Base-by-base conservation (phyloP, 2,329 filamentous ascomycete species). In the Colletotrichum sp. region DNA sequence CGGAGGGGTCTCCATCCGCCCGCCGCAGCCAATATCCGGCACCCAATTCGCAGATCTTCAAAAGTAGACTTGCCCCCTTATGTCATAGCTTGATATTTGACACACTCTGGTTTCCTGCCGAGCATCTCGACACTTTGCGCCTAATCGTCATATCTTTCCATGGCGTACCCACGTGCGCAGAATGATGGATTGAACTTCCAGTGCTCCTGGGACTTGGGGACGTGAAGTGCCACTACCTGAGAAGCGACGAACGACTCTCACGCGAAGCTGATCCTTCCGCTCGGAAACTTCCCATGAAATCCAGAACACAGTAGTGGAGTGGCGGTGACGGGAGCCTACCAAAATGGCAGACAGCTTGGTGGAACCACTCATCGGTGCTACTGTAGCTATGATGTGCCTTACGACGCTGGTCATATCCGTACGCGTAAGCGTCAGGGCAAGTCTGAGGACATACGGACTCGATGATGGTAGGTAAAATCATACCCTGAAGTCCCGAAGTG, bases 381-480 rank as follows among this genome's bases (percentile, higher is more conserved):
- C 72, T 2, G 44, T 61, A 25, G 52, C 67, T 29, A 75, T 75
- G 72, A 75, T 75, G 32, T 75, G 72, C n/a, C 16, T 71, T 49
- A 75, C 72, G 6, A 75, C 72, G 8, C 32, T 75, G n/a, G 72
- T 32, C 16, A 52, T 75, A 8, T 75, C 68, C 13, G 34, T 66
- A 49, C 72, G 72, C 2, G 70, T 75, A 6, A 61, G 32, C 3
- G 27, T 75, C 5, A 63, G 72, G 11, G 16, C 34, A 30, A 75
- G 34, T 11, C 13, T 75, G 4, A 65, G 61, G 19, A 66, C 67
- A 8, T 71, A 30, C 27, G 72, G 72, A 2, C 12, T 75, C 29
- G 68, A 75, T 16, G 72, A 75, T 29, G 49, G 72, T 75, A 62
- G 12, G 59, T 65, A 11, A 22, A 8, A 6, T 9, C 15, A 30